These are phyloP conservation scores for Geotrichum phurueaensis DNA, from an alignment of 1,139 yeast species.

Conservation along the genomic window DNA sequence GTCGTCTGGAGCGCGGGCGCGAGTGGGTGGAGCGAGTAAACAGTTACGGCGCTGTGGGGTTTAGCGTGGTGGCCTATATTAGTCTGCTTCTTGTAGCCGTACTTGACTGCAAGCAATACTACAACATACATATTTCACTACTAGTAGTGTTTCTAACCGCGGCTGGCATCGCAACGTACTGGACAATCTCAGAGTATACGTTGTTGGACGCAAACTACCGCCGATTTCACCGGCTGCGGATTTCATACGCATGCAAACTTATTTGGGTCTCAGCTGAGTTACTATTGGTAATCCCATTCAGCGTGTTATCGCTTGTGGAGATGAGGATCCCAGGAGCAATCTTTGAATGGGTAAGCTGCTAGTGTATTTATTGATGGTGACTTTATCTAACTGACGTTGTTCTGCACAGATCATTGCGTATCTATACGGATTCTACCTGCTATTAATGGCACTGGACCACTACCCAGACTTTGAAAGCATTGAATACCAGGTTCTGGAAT, in stretches of 20 bases:
- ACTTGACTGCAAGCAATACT: constrained; percentile 13
- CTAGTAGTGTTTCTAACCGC: constrained; percentile 15
- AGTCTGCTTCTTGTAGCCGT: constrained; percentile 16
- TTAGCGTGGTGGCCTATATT: constrained; percentile 14
- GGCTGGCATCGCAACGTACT: constrained; percentile 17
- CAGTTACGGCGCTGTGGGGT: constrained; percentile 12
- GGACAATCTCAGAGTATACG: constrained; percentile 14
- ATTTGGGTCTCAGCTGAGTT: constrained; percentile 16
- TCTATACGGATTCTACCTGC: constrained; percentile 15
- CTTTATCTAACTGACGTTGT: not conserved
- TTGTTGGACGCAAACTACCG: constrained; percentile 11
- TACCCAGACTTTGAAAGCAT: constrained; percentile 4
- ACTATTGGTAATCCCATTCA: constrained; percentile 15
- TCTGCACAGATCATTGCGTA: constrained; percentile 14
- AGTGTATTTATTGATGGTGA: not conserved
- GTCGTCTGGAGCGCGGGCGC: constrained; percentile 7
- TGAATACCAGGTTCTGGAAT: constrained; percentile 1
- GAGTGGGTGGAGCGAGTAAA: constrained; percentile 8
- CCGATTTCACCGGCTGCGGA: constrained; percentile 13
- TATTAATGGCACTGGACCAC: constrained; percentile 12
- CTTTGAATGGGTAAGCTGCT: constrained; percentile 16
- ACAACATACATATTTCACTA: constrained; percentile 11
- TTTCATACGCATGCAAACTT: constrained; percentile 14
- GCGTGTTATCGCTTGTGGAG: constrained; percentile 15
- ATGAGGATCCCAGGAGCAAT: constrained; percentile 14